Percentiles rank a stretch among this genome's conserved stretches.
Conservation (phyloP, 1,284 basidiomycete species). For the Tilletia caries region DNA sequence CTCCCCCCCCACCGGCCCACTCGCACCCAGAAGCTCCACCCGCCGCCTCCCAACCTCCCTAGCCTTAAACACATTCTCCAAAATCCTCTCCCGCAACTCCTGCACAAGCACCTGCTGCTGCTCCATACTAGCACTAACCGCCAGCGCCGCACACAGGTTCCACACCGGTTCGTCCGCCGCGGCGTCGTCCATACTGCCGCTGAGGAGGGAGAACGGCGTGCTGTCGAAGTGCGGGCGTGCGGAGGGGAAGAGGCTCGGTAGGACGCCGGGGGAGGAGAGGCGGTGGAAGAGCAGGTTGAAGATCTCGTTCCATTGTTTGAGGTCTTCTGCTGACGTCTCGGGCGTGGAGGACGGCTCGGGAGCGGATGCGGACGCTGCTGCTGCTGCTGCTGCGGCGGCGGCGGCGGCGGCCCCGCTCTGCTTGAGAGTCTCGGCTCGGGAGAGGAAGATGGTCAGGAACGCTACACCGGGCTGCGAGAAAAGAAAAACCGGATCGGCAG, state of each 20-base stretch:
- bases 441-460: conserved; percentile 84
- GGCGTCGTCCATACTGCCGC: conserved; percentile 59
- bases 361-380: conserved; percentile 19
- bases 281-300: conserved; percentile 80
- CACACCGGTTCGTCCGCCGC: conserved; percentile 83
- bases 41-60: conserved; percentile 54
- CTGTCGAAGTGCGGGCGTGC: conserved; percentile 58
- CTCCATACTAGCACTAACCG: conserved; percentile 78
- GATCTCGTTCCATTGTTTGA: conserved; percentile 69
- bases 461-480: conserved; percentile 76
- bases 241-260: conserved; percentile 83
- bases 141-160: conserved; percentile 85
- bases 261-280: conserved; percentile 64
- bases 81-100: conserved; percentile 82
- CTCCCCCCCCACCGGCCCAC: background rate
- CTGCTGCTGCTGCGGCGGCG: conserved; percentile 54
- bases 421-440: conserved; percentile 83
- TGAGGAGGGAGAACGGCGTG: background rate
- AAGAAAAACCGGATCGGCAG: background rate
- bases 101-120: conserved; percentile 81
- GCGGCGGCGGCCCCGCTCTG: conserved; percentile 56
- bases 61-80: conserved; percentile 76
- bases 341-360: conserved; percentile 21
- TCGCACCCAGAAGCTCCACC: background rate
- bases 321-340: conserved; percentile 66